Evolutionary conservation across 257 asterid species (phyloP).

Genomic region (Knoxia roxburghii): DNA sequence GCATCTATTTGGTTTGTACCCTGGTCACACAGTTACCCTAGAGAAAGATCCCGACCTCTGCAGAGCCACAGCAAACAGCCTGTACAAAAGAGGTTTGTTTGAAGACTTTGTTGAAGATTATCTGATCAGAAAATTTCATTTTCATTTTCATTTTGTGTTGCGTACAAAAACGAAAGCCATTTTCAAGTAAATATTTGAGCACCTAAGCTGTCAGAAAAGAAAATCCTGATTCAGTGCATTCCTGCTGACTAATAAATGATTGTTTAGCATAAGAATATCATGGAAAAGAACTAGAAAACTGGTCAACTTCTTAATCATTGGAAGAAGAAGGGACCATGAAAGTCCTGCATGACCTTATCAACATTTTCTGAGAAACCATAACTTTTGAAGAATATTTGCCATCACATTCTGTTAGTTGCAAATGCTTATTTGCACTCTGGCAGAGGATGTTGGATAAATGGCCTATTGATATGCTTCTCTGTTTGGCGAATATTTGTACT

Average conservation of each 20-base stretch:
- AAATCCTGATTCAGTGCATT: neutral
- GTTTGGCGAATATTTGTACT: neutral
- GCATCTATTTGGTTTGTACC: constrained; percentile 71
- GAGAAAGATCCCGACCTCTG: constrained; percentile 55
- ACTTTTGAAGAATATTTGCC: neutral
- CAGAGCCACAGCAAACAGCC: constrained; percentile 55
- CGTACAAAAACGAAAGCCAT: neutral
- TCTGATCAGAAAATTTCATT: too few relatives aligned
- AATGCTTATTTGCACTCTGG: too few relatives aligned
- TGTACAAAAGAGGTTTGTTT: constrained; percentile 54
- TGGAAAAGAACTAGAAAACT: neutral
- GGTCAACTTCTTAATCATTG: neutral
- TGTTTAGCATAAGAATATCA: neutral
- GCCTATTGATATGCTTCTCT: neutral
- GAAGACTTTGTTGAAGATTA: neutral
- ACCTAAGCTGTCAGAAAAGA: too few relatives aligned
- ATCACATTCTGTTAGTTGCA: neutral
- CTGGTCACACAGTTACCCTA: constrained; percentile 54
- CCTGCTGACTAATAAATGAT: neutral
- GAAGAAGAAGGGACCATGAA: constrained; percentile 3
- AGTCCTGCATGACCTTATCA: neutral
- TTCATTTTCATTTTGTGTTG: neutral
- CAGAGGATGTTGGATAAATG: too few relatives aligned
- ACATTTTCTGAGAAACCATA: neutral
- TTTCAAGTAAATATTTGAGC: neutral